Base-by-base conservation (phyloP, 768 basidiomycete species). In the Boletus tomentosulus region DNA sequence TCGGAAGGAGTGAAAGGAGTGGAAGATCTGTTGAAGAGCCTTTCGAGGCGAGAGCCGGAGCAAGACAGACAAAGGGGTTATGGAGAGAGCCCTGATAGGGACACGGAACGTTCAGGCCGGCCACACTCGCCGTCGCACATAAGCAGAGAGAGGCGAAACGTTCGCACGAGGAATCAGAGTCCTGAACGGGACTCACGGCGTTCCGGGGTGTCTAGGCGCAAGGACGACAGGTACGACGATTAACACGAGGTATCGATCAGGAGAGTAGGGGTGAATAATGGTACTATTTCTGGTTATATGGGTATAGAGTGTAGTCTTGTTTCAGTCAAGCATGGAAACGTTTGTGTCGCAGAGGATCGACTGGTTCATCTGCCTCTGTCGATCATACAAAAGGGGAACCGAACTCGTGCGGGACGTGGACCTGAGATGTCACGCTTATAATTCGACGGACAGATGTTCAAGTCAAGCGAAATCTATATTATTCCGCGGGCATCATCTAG, bases 1-100 rank as follows among this genome's bases (percentile, higher is more conserved):
- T 86, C 86, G 16, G 81, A 79, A 12, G 86, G 79, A 0, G 63
- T 86, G 63, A 79, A 73, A 59, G 87, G 78, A 16, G 87, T 88
- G 6, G 85, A 90, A 65, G 78, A 78, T n/a, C 62, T 90, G 51
- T 67, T 90, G 56, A 80, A 68, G 57, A 78, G 71, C 41, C 67
- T 87, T 45, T 70, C 12, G 34, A 53, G 25, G 46, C 51, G 41
- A 48, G 57, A 55, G 51, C 30, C 68, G 33, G 63, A 71, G n/a
- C 63, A 45, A 12, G 68, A 64, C 41, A 55, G 54, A 11, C 42
- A 25, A 27, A 38, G 27, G 47, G 46, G 56, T 9, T 4, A 55
- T 24, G 53, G 48, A 44, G 58, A 54, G 24, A 19, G 42, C 10
- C 43, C 45, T 27, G 68, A 60, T 19, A 44, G 39, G 35, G 58